Conservation (phyloP, 192 early-diverging fungal species). For the Coemansia sp. region DNA sequence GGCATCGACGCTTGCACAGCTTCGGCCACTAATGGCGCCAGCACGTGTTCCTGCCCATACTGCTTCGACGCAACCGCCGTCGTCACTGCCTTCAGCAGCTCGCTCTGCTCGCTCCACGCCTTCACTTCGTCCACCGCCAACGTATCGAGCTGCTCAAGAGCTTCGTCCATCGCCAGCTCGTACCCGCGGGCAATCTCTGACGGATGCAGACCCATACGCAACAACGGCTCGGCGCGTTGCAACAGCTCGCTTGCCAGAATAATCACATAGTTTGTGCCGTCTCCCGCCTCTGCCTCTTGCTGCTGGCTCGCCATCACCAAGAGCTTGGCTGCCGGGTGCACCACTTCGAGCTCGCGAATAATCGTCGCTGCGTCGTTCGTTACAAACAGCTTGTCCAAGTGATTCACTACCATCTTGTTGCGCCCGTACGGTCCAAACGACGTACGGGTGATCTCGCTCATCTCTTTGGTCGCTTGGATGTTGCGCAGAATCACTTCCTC, state of each 20-base stretch:
- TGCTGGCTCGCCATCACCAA: conserved; percentile 95
- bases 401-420: conserved; percentile 99
- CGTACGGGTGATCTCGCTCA: conserved; percentile 89
- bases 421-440: conserved; percentile 95
- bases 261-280: conserved; percentile 94
- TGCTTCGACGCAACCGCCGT: conserved; percentile 90
- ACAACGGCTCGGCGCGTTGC: conserved; percentile 87
- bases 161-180: conserved; percentile 81
- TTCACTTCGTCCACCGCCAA: conserved; percentile 67
- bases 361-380: conserved; percentile 99
- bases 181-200: conserved; percentile 94
- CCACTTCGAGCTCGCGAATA: conserved; percentile 94
- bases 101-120: conserved; percentile 44
- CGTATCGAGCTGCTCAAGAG: conserved; percentile 76
- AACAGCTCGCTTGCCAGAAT: conserved; percentile 93
- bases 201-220: conserved; percentile 94
- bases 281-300: conserved; percentile 96
- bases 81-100: conserved; percentile 73
- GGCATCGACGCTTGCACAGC: conserved; percentile 90
- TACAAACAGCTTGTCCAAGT: conserved; percentile 96
- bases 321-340: conserved; percentile 96
- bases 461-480: conserved; percentile 91
- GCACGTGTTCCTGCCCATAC: conserved; percentile 91
- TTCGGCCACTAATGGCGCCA: conserved; percentile 76
- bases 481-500: conserved; percentile 95